Conservation (phyloP, 2,329 filamentous ascomycete genomes). For the Lachnum nothofagi region DNA sequence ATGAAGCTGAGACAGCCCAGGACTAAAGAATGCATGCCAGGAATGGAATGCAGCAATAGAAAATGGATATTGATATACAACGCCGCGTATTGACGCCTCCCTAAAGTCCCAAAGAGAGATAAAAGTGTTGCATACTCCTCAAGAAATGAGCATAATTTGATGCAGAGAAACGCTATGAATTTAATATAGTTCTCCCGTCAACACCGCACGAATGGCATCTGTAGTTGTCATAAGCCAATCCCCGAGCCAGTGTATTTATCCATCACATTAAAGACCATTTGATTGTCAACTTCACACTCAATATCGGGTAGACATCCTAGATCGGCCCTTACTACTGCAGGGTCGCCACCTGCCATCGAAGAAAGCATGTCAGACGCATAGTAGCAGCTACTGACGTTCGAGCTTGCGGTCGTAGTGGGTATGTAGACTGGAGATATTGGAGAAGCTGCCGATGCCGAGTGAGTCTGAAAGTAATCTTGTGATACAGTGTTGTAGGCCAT, state of each 20-base stretch:
- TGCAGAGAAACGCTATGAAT: too few species aligned
- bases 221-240: conserved; percentile 17
- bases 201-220: too few species aligned
- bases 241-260: conserved; percentile 36
- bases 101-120: not conserved
- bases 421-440: conserved; percentile 18
- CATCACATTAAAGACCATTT: conserved; percentile 40
- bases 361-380: conserved; percentile 42
- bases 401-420: conserved; percentile 7
- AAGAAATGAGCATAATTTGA: too few species aligned
- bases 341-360: conserved; percentile 37
- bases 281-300: conserved; percentile 41
- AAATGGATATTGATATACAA: not conserved
- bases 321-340: conserved; percentile 35
- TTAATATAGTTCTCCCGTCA: too few species aligned
- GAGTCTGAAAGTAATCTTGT: conserved; percentile 13
- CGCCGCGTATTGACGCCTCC: not conserved
- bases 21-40: not conserved
- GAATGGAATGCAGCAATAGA: conserved; percentile 5
- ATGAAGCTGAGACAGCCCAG: not conserved
- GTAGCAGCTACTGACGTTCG: conserved; percentile 32
- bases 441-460: conserved; percentile 11
- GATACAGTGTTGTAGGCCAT: not conserved
- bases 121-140: too few species aligned
- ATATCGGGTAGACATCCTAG: conserved; percentile 37